These are phyloP conservation scores for Pascua sp. DNA, from an alignment of 1,284 basidiomycete genomes.

Conservation along the genomic window DNA sequence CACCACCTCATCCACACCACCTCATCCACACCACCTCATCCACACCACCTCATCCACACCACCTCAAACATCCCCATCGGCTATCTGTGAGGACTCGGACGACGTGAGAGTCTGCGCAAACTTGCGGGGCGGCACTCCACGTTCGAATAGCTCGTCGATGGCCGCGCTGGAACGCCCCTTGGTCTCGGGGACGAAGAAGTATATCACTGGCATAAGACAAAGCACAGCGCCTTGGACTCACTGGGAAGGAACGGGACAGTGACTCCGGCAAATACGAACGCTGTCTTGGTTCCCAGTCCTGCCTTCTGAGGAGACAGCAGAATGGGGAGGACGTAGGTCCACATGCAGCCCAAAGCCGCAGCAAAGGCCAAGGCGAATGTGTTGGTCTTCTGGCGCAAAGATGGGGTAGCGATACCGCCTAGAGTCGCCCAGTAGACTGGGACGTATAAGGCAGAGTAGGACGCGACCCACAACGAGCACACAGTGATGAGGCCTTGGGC, in stretches of 20 bases:
- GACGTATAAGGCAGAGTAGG: conserved; percentile 23
- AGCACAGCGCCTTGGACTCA: neutral
- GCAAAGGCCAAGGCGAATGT: conserved; percentile 10
- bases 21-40: too few species aligned
- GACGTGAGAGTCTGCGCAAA: neutral
- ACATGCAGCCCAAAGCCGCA: conserved; percentile 12
- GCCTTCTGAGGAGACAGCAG: conserved; percentile 6
- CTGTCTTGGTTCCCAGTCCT: conserved; percentile 7
- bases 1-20: too few species aligned
- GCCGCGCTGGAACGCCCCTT: conserved; percentile 10
- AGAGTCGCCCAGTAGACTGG: conserved; percentile 19
- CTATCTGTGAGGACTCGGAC: too few species aligned
- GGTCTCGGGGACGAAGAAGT: conserved; percentile 18
- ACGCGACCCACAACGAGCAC: conserved; percentile 20
- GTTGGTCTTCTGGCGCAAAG: conserved; percentile 20
- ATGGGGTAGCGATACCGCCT: conserved; percentile 13
- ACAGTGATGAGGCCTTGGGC: conserved; percentile 13
- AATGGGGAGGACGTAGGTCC: conserved; percentile 2
- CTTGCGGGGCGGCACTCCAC: neutral
- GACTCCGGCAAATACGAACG: conserved; percentile 15
- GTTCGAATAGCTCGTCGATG: conserved; percentile 24
- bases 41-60: too few species aligned
- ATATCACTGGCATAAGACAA: conserved; percentile 11
- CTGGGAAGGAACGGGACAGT: conserved; percentile 2
- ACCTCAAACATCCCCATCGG: too few species aligned